Percentiles rank a stretch among this genome's conserved stretches.
Evolutionary conservation across 768 basidiomycete genomes (phyloP).

Genomic region (Lactarius psammicola): DNA sequence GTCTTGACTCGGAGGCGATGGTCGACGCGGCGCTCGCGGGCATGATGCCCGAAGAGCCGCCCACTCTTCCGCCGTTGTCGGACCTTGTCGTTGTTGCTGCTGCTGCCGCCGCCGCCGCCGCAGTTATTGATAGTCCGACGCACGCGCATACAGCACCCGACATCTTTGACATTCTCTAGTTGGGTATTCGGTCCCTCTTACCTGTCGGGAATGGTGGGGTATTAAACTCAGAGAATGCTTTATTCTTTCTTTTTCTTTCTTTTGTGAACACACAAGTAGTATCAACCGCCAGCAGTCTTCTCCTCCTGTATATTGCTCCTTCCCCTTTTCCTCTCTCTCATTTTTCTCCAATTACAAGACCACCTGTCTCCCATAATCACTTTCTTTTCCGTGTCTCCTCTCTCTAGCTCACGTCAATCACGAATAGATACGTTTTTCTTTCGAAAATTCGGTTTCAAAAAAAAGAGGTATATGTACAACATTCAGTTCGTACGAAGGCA

Average conservation of each 20-base stretch:
- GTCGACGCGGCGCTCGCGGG: constrained; percentile 20
- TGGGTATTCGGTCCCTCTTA: background rate
- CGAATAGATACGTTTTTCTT: constrained; percentile 16
- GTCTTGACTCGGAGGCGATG: constrained; percentile 22
- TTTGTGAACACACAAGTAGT: background rate
- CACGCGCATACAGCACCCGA: constrained; percentile 32
- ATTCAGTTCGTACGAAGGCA: background rate
- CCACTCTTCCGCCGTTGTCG: constrained; percentile 14
- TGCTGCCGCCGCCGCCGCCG: background rate
- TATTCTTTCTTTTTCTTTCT: background rate
- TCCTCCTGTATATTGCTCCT: constrained; percentile 13
- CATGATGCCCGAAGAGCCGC: constrained; percentile 14
- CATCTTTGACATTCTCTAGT: constrained; percentile 29
- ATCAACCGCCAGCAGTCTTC: constrained; percentile 15
- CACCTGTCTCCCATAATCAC: constrained; percentile 5
- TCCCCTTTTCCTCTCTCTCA: background rate
- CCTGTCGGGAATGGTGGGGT: background rate
- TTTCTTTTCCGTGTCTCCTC: background rate
- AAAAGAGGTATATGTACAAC: background rate
- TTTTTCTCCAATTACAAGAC: constrained; percentile 5
- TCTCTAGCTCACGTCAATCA: constrained; percentile 10
- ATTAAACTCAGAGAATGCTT: no score
- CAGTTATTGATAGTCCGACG: constrained; percentile 15
- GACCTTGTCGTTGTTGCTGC: constrained; percentile 10
- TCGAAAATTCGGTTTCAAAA: background rate